Conservation (phyloP, 1,284 basidiomycete species). For the Apiotrichum gracile region DNA sequence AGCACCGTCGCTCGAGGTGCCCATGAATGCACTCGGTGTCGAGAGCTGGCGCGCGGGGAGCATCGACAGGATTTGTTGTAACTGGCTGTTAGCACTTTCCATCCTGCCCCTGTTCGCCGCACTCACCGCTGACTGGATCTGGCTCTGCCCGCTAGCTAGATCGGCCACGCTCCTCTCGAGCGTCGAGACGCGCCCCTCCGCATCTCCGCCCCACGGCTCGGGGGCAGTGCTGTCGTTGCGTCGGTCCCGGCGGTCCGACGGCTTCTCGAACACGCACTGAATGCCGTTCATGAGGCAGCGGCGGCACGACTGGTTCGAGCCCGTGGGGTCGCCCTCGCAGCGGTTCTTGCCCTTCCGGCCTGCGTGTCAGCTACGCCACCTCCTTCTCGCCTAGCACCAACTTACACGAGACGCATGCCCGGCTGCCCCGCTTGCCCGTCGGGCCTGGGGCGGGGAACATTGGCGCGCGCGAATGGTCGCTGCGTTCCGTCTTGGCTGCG, state of each 20-base stretch:
- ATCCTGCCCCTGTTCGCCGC: no score
- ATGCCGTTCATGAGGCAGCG: constrained; percentile 78
- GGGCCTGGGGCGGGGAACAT: constrained; percentile 17
- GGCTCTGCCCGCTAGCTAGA: constrained; percentile 39
- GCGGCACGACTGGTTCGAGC: constrained; percentile 54
- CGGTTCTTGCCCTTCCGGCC: constrained; percentile 84
- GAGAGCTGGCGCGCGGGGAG: constrained; percentile 20
- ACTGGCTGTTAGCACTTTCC: constrained; percentile 22
- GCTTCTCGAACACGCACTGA: constrained; percentile 84
- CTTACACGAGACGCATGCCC: constrained; percentile 44
- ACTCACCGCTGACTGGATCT: constrained; percentile 41
- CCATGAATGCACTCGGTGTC: constrained; percentile 19
- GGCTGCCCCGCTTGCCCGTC: constrained; percentile 39
- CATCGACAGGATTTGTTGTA: constrained; percentile 39
- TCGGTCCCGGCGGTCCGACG: constrained; percentile 41
- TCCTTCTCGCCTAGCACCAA: no score
- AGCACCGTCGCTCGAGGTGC: constrained; percentile 10
- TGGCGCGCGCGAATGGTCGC: neutral
- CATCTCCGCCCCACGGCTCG: constrained; percentile 46
- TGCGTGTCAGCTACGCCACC: constrained; percentile 11
- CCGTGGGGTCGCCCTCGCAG: constrained; percentile 67
- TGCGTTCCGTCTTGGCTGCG: no score
- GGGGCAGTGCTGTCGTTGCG: constrained; percentile 53
- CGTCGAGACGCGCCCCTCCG: constrained; percentile 48
- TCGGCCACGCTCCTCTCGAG: constrained; percentile 39